Base-by-base conservation (phyloP, 139 green algal species). In the Chlamydomonas applanata region DNA sequence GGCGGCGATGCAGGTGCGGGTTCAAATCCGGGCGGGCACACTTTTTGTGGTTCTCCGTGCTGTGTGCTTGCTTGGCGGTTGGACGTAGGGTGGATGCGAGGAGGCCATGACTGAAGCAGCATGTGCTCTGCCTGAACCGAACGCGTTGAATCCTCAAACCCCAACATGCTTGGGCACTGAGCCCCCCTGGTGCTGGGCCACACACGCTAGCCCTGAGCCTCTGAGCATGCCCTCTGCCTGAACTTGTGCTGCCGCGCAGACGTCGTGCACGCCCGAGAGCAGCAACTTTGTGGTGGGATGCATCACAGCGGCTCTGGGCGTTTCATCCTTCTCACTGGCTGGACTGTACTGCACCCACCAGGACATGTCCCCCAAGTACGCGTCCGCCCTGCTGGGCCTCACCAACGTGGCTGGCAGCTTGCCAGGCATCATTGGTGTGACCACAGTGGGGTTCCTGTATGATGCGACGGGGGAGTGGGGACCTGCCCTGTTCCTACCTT, bases 301-400 rank as follows among this genome's bases (percentile, higher is more conserved):
- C 62, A 88, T 98, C 44, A 91, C 94, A 0, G 71, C 83, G 14
- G 88, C 89, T 9, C 80, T 97, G 34, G 93, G 91, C 11, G 72
- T 97, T 54, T 84, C 84, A 17, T 87, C 72, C 76, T 94, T 94
- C 78, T 88, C 76, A 33, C 84, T 97, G 60, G 88, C 90, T 25
- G 94, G 95, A 0, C 87, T 99, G 61, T 99, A 97, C 89, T 98
- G 92, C 85, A 98, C 94, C 57, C 95, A 99, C 79, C 90, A 94
- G 79, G 64, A 66, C 59, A 66, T 66, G 72, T 94, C 85, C 0
- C 91, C 91, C 19, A 92, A 92, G 56, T 97, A 98, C 78, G 91
- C 93, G 1, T 85, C 86, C 25, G 81, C 97, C 1, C 87, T 99
- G 75, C 88, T 99, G 71, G 95, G 94, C 36, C 82, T 98, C n/a